phyloP scores from a whole-genome alignment of 1,139 yeast species.

The Lizanozyma gosingica region DNA sequence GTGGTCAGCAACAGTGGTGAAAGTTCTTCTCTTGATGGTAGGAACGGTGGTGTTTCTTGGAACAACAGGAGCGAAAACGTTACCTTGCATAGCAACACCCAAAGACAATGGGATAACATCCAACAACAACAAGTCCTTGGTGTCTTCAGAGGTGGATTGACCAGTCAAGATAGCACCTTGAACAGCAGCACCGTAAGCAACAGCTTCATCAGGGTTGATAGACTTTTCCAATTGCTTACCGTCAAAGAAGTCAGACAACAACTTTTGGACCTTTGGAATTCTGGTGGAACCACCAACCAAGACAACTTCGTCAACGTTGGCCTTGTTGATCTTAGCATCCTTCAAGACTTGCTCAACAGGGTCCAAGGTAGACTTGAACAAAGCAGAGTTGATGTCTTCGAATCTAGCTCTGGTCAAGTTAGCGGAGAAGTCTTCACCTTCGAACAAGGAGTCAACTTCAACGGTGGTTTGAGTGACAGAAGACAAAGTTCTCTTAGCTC shows the following conservation, averaged over 20 bases:
- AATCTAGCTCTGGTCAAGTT: conserved; percentile 86
- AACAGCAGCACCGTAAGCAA: conserved; percentile 68
- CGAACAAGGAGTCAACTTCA: conserved; percentile 75
- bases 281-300: conserved; percentile 92
- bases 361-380: conserved; percentile 77
- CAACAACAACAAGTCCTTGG: conserved; percentile 93
- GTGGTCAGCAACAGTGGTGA: conserved; percentile 99
- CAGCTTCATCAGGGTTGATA: conserved; percentile 68
- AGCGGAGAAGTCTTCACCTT: conserved; percentile 76
- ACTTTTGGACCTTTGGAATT: conserved; percentile 88
- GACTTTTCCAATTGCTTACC: conserved; percentile 88
- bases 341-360: conserved; percentile 83
- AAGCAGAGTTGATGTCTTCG: conserved; percentile 77
- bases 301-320: conserved; percentile 77
- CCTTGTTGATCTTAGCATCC: conserved; percentile 72
- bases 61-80: conserved; percentile 96
- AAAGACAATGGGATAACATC: conserved; percentile 98
- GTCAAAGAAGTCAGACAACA: conserved; percentile 78
- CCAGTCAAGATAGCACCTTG: conserved; percentile 92
- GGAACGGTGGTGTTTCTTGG: conserved; percentile 99
- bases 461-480: conserved; percentile 81
- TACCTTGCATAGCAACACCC: conserved; percentile 99
- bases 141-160: conserved; percentile 82
- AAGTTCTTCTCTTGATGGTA: conserved; percentile 98
- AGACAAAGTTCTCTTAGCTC: conserved; percentile 85